A percentile compares a stretch with the other conserved stretches of the same genome.
These are phyloP conservation scores for Pezicula radicicola DNA, from an alignment of 2,329 filamentous ascomycete genomes.

Conservation along the genomic window DNA sequence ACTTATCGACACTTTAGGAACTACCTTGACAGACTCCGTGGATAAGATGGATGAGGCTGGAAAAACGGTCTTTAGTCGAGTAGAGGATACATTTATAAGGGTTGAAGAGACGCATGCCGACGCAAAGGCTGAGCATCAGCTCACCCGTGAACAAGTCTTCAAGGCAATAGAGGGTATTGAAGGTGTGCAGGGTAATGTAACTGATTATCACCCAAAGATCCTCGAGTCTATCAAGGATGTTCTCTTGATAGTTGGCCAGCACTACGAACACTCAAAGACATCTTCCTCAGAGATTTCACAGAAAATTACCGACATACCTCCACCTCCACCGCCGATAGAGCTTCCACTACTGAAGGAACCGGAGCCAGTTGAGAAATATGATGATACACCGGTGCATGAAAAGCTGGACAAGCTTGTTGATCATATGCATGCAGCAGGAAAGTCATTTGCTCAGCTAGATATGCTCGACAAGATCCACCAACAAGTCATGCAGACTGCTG, in stretches of 20 bases:
- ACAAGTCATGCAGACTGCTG: constrained; percentile 80
- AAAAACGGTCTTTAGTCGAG: constrained; percentile 78
- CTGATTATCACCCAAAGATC: constrained; percentile 85
- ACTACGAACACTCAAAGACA: constrained; percentile 83
- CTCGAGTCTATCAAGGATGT: constrained; percentile 84
- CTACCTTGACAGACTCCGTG: constrained; percentile 74
- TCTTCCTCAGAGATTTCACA: constrained; percentile 53
- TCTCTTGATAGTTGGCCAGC: constrained; percentile 76
- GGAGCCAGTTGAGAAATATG: constrained; percentile 53
- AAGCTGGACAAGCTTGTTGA: constrained; percentile 56
- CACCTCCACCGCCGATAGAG: constrained; percentile 44
- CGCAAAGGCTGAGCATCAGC: constrained; percentile 74
- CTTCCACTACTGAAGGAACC: constrained; percentile 53
- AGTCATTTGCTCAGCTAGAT: constrained; percentile 72
- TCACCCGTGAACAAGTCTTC: constrained; percentile 77
- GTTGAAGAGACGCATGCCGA: constrained; percentile 74
- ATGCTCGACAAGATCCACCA: constrained; percentile 86
- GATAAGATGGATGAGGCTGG: constrained; percentile 87
- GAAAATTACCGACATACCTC: constrained; percentile 51
- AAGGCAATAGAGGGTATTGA: constrained; percentile 72
- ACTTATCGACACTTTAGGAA: constrained; percentile 80
- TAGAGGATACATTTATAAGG: constrained; percentile 75
- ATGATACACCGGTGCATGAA: constrained; percentile 58
- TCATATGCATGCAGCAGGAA: constrained; percentile 62
- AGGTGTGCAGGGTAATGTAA: constrained; percentile 73